These are phyloP conservation scores for Pichia sp. DNA, from an alignment of 1,139 yeast genomes.

Conservation along the genomic window DNA sequence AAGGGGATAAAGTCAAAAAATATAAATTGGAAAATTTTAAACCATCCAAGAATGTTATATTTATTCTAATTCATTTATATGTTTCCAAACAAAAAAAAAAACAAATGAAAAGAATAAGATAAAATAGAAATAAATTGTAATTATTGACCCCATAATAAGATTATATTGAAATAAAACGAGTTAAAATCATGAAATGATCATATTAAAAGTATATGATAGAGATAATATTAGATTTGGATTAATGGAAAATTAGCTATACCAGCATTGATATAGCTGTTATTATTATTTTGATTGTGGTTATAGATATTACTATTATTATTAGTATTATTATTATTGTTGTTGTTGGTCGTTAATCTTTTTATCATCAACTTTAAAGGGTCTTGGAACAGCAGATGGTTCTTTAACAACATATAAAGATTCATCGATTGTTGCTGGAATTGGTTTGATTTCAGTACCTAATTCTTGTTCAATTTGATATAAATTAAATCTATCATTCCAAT, in stretches of 20 bases:
- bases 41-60: too few species aligned
- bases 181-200: background rate
- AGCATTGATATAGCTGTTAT: too few species aligned
- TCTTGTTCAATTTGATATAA: conserved; percentile 95
- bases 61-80: too few species aligned
- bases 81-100: too few species aligned
- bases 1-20: too few species aligned
- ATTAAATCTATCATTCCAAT: conserved; percentile 94
- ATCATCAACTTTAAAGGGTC: conserved; percentile 70
- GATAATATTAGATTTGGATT: background rate
- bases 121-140: too few species aligned
- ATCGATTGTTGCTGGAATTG: conserved; percentile 90
- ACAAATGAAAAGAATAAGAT: too few species aligned
- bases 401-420: conserved; percentile 84
- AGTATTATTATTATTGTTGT: conserved; percentile 25
- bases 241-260: too few species aligned
- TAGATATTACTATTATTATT: conserved; percentile 15
- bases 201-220: background rate
- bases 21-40: too few species aligned
- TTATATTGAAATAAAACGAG: background rate
- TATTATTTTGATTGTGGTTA: background rate
- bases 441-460: conserved; percentile 94
- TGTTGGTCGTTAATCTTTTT: conserved; percentile 47
- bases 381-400: conserved; percentile 69
- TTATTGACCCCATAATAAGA: too few species aligned